A percentile compares a stretch with the other conserved stretches of the same genome.
phyloP scores from a whole-genome alignment of 352 stramenopile species.

The Phytopythium kandeliae region DNA sequence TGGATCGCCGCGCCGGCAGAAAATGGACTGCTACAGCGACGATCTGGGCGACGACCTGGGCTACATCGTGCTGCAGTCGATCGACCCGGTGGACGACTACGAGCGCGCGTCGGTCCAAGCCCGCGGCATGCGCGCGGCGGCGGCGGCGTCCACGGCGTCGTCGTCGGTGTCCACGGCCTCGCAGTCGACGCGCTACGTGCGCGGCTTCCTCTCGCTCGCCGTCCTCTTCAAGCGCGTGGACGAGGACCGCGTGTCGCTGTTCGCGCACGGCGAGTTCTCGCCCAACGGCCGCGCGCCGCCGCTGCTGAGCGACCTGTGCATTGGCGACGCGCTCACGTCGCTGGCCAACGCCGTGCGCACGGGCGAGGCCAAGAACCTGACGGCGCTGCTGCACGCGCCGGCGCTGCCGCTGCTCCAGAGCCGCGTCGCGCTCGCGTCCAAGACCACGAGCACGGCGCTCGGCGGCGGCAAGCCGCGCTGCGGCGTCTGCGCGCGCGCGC shows the following conservation, averaged over 20 bases:
- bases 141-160: too few species aligned
- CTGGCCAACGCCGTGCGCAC: constrained; percentile 57
- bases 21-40: constrained; percentile 57
- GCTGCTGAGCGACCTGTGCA: constrained; percentile 46
- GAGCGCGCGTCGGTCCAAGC: too few species aligned
- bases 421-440: constrained; percentile 2
- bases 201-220: constrained; percentile 56
- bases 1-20: constrained; percentile 11
- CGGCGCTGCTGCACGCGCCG: constrained; percentile 38
- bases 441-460: constrained; percentile 2
- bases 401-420: constrained; percentile 3
- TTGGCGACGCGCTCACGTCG: constrained; percentile 53
- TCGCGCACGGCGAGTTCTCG: constrained; percentile 62
- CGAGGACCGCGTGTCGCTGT: constrained; percentile 61
- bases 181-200: constrained; percentile 30
- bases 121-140: too few species aligned
- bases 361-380: constrained; percentile 73
- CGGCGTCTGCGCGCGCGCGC: constrained; percentile 39
- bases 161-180: neutral
- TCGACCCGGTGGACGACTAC: constrained; percentile 37
- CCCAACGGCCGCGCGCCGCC: constrained; percentile 43
- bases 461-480: constrained; percentile 29
- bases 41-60: constrained; percentile 61
- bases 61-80: constrained; percentile 64
- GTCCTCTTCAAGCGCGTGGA: constrained; percentile 55